Percentiles rank a stretch among this genome's conserved stretches.
Evolutionary conservation across 1,284 basidiomycete genomes (phyloP).

Genomic region (Rhodotorula sp.): DNA sequence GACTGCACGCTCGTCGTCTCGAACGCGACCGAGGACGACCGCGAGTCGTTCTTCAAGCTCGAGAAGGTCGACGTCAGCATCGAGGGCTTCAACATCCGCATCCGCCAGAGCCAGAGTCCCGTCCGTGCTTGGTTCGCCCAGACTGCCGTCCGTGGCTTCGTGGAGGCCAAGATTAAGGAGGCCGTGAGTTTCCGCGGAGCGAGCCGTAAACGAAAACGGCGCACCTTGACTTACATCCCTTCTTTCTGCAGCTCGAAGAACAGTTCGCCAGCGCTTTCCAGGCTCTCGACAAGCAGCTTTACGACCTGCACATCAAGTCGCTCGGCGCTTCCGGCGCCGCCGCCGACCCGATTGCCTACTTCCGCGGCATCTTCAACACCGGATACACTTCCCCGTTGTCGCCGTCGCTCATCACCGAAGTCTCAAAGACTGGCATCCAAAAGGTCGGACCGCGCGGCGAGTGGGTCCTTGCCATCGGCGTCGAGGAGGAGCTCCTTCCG

Average conservation of each 20-base stretch:
- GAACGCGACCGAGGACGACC: slow-evolving; percentile 50
- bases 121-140: slow-evolving; percentile 47
- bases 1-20: slow-evolving; percentile 50
- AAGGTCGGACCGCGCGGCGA: slow-evolving; percentile 53
- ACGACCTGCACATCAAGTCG: slow-evolving; percentile 52
- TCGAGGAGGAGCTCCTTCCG: slow-evolving; percentile 53
- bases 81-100: slow-evolving; percentile 44
- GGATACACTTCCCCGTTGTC: slow-evolving; percentile 42
- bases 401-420: slow-evolving; percentile 42
- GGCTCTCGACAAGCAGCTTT: slow-evolving; percentile 42
- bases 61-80: slow-evolving; percentile 54
- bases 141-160: slow-evolving; percentile 39
- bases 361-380: slow-evolving; percentile 53
- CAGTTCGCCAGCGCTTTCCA: slow-evolving; percentile 32
- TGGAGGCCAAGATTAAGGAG: slow-evolving; percentile 43
- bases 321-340: slow-evolving; percentile 53
- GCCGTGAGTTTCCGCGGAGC: slow-evolving; percentile 17
- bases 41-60: slow-evolving; percentile 55
- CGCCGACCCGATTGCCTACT: slow-evolving; percentile 50
- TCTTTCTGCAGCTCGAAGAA: slow-evolving; percentile 31
- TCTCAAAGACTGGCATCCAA: slow-evolving; percentile 49
- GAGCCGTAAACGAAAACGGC: too few relatives aligned
- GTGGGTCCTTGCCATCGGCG: slow-evolving; percentile 54
- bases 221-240: not conserved
- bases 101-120: slow-evolving; percentile 45